Evolutionary conservation across 2,329 filamentous ascomycete species (phyloP).

Genomic region (Chaetomium sp.): DNA sequence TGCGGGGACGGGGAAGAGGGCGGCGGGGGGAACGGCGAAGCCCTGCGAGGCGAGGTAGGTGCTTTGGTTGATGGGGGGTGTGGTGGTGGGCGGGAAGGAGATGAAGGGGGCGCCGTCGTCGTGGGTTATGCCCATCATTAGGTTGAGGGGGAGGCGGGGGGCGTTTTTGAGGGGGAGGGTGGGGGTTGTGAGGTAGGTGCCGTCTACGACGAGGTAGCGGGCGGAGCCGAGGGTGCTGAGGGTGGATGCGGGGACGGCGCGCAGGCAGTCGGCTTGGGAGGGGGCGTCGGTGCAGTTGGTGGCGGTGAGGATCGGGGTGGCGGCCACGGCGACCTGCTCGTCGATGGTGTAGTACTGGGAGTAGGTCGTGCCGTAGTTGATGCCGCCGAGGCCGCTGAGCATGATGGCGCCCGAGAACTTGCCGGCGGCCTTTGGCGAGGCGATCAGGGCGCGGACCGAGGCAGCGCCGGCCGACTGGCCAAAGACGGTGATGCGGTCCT

Average conservation of each 20-base stretch:
- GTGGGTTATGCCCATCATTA: constrained; percentile 58
- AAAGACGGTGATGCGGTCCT: constrained; percentile 57
- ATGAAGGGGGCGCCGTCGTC: constrained; percentile 60
- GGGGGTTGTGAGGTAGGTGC: constrained; percentile 53
- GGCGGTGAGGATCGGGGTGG: constrained; percentile 52
- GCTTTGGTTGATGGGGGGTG: constrained; percentile 40
- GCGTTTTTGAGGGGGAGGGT: constrained; percentile 49
- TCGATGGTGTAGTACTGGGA: constrained; percentile 60
- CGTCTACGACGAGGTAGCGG: constrained; percentile 61
- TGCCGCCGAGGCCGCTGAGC: constrained; percentile 46
- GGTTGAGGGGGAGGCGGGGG: constrained; percentile 51
- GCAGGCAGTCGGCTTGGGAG: constrained; percentile 57
- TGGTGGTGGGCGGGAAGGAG: constrained; percentile 46
- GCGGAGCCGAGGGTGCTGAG: constrained; percentile 47
- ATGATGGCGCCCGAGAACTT: constrained; percentile 53
- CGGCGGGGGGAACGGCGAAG: constrained; percentile 37
- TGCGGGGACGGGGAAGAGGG: constrained; percentile 53
- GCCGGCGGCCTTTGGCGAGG: constrained; percentile 49
- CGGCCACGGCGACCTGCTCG: constrained; percentile 52
- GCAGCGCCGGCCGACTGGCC: constrained; percentile 57
- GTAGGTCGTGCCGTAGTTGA: constrained; percentile 59
- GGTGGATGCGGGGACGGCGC: constrained; percentile 47
- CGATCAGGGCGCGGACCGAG: constrained; percentile 54
- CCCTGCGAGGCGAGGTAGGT: constrained; percentile 42
- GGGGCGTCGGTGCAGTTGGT: constrained; percentile 54